Evolutionary conservation across 2,329 filamentous ascomycete genomes (phyloP), one percentile per base, ranked within the genome.

Genomic region (Fusarium sp.): DNA sequence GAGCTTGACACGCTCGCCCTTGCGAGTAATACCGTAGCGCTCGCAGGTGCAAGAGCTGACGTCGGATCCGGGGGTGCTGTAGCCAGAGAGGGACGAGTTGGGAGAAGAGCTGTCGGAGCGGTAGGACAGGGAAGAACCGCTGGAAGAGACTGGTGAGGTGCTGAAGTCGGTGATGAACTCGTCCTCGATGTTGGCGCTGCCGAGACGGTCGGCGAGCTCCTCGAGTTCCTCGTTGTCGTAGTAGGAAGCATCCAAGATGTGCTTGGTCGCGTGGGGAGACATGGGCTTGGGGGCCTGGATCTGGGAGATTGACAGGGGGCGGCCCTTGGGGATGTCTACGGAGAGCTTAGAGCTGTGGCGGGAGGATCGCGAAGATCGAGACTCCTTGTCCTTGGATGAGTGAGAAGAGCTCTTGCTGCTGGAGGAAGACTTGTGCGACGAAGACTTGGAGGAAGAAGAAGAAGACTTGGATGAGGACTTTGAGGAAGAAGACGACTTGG

Each of bases 21-120:
- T 91, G 83, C 94, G 92, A 71, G 94, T 98, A 85, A 98, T 97
- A 76, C 94, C 95, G 85, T 96, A 98, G 84, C 94, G 93, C 82
- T 98, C 94, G 84, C 95, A 98, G 71, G 91, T 94, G 89, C 96
- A 98, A 80, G 87, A 88, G 77, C 87, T 91, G 83, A 89, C 90
- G 77, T 92, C 92, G 55, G 92, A 94, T 81, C 86, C 87, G 69
- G 92, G 92, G 67, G 90, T 92, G 85, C 93, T 94, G 81, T 93
- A 94, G 75, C 91, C 92, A 58, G 91, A 91, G 74, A 92, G 86
- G 65, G 89, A 91, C 40, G 90, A 94, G 82, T 84, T 92, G 76
- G 91, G 90, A 68, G 88, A 91, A 66, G 90, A 92, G 82, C 88
- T 91, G 86, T 91, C 91, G 75, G 90, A 94, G 82, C 88, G 87